These are phyloP conservation scores for Fusarium abutilonis DNA, from an alignment of 2,329 filamentous ascomycete species.

Conservation along the genomic window DNA sequence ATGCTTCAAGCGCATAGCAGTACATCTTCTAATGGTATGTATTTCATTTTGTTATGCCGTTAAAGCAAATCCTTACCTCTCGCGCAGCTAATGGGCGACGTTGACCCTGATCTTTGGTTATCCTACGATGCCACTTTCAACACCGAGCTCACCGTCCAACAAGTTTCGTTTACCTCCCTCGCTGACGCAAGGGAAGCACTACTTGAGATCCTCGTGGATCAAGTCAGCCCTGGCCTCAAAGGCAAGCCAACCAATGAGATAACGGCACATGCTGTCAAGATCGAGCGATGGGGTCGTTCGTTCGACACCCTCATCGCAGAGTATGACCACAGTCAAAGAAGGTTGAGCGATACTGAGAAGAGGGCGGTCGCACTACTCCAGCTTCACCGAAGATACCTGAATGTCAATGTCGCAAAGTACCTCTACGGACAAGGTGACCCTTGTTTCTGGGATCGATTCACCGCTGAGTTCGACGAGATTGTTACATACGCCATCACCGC, in stretches of 20 bases:
- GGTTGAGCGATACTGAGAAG: background rate
- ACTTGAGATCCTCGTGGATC: slow-evolving; percentile 19
- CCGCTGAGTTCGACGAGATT: slow-evolving; percentile 6
- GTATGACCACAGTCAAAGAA: background rate
- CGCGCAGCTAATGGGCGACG: slow-evolving; percentile 16
- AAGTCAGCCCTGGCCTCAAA: slow-evolving; percentile 19
- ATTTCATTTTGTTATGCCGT: too few relatives aligned
- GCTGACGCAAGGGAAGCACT: slow-evolving; percentile 14
- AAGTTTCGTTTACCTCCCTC: slow-evolving; percentile 5
- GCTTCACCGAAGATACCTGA: slow-evolving; percentile 16
- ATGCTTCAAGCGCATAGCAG: slow-evolving; percentile 18
- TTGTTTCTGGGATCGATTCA: slow-evolving; percentile 31
- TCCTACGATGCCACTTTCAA: slow-evolving; percentile 7
- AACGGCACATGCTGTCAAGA: slow-evolving; percentile 2
- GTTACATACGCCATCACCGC: background rate
- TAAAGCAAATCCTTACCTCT: too few relatives aligned
- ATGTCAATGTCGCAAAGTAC: slow-evolving; percentile 26
- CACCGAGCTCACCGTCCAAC: rapidly evolving
- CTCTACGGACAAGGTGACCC: slow-evolving; percentile 15
- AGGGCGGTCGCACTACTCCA: slow-evolving; percentile 22
- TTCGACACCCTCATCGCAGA: slow-evolving; percentile 8
- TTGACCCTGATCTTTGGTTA: background rate
- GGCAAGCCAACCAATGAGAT: slow-evolving; percentile 2
- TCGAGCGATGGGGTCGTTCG: slow-evolving; percentile 8
- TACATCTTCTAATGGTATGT: slow-evolving; percentile 19